Evolutionary conservation across 768 basidiomycete species (phyloP).

Genomic region (Podaxis sp.): DNA sequence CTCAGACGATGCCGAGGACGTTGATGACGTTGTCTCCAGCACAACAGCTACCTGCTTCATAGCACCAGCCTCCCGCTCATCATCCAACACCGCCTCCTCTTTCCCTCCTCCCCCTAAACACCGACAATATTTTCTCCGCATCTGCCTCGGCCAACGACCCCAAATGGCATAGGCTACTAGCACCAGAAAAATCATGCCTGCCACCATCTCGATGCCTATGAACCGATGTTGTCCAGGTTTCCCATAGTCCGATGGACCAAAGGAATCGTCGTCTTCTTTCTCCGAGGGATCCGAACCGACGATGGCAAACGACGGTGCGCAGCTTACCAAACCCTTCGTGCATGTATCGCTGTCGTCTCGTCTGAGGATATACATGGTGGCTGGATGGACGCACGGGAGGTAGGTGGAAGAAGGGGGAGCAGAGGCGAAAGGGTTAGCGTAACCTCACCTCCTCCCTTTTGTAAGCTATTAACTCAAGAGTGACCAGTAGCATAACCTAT

Average conservation of each 20-base stretch:
- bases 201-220: conserved; percentile 46
- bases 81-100: background rate
- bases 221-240: conserved; percentile 37
- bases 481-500: conserved; percentile 22
- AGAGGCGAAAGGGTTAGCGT: conserved; percentile 8
- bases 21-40: conserved; percentile 8
- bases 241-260: conserved; percentile 24
- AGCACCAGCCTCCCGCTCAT: conserved; percentile 1
- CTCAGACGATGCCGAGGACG: conserved; percentile 7
- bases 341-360: conserved; percentile 25
- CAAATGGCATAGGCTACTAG: conserved; percentile 37
- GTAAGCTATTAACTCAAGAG: conserved; percentile 12
- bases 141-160: conserved; percentile 34
- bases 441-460: conserved; percentile 14
- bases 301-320: conserved; percentile 25
- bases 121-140: conserved; percentile 20
- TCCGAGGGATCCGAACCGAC: conserved; percentile 23
- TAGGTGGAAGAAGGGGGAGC: conserved; percentile 11
- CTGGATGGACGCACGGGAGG: conserved; percentile 14
- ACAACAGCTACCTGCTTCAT: conserved; percentile 7
- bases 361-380: conserved; percentile 31
- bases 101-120: conserved; percentile 13
- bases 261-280: conserved; percentile 19
- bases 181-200: conserved; percentile 32
- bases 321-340: conserved; percentile 21